Evolutionary conservation across 768 basidiomycete genomes (phyloP).

Genomic region (Trametes cubensis): DNA sequence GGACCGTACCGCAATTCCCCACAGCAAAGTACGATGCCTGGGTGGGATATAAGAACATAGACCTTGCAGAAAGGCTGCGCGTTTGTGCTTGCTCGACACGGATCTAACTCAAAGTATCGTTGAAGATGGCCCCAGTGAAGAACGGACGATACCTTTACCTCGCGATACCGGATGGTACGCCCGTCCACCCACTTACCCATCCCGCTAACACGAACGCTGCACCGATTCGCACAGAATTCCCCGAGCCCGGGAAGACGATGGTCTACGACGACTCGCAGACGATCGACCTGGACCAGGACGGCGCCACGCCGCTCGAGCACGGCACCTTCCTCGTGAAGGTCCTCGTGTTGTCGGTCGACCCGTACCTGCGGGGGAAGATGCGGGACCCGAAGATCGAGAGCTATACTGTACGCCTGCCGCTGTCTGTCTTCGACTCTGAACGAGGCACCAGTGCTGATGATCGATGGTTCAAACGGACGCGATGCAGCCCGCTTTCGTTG

Average conservation of each 20-base stretch:
- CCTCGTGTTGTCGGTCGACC: conserved; percentile 28
- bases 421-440: too few species aligned
- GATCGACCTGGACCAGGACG: conserved; percentile 35
- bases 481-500: neutral
- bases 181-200: too few species aligned
- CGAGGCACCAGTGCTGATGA: neutral
- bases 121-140: conserved; percentile 29
- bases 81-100: too few species aligned
- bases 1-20: too few species aligned
- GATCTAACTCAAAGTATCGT: too few species aligned
- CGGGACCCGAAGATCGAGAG: conserved; percentile 17
- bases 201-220: too few species aligned
- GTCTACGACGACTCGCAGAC: conserved; percentile 31
- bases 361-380: conserved; percentile 29
- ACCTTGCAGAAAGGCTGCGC: too few species aligned
- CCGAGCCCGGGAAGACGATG: conserved; percentile 36
- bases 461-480: too few species aligned
- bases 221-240: conserved; percentile 25
- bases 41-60: too few species aligned
- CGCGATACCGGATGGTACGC: too few species aligned
- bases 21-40: too few species aligned
- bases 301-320: conserved; percentile 25
- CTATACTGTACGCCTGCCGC: conserved; percentile 20
- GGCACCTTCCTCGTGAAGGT: conserved; percentile 36
- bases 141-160: conserved; percentile 33